Conservation (phyloP, 805 yeast species). For the Barnettozyma botsteinii region DNA sequence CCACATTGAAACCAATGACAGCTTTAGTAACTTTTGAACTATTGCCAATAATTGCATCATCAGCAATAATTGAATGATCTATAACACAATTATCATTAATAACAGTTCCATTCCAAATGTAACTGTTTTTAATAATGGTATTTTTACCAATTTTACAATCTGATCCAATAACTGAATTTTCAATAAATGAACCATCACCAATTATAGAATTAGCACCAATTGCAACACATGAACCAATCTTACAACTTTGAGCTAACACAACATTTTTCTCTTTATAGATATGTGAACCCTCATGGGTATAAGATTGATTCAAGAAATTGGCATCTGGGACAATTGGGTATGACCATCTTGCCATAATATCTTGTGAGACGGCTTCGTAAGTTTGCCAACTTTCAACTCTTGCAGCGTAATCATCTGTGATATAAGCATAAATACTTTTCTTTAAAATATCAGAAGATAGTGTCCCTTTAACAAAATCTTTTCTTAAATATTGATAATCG, state of each 20-base stretch:
- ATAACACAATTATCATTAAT: constrained; percentile 62
- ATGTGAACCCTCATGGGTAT: constrained; percentile 76
- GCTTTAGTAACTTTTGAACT: constrained; percentile 56
- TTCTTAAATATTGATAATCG: constrained; percentile 82
- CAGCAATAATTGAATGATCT: constrained; percentile 66
- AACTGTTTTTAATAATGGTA: constrained; percentile 65
- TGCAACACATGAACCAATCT: constrained; percentile 71
- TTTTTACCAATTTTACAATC: constrained; percentile 79
- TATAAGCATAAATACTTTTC: constrained; percentile 84
- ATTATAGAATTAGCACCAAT: constrained; percentile 74
- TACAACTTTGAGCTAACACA: constrained; percentile 90
- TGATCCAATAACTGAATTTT: constrained; percentile 77
- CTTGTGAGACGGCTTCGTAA: constrained; percentile 86
- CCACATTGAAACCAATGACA: constrained; percentile 72
- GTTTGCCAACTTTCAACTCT: constrained; percentile 95
- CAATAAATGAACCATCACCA: constrained; percentile 66
- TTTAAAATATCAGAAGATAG: constrained; percentile 84
- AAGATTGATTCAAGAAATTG: constrained; percentile 68
- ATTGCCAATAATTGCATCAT: constrained; percentile 48
- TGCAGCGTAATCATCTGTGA: constrained; percentile 77
- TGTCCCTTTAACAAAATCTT: constrained; percentile 87
- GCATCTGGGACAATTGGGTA: constrained; percentile 89
- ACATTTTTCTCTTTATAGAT: constrained; percentile 85
- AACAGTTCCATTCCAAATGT: constrained; percentile 78
- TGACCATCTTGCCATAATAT: constrained; percentile 84